A percentile compares a stretch with the other conserved stretches of the same genome.
phyloP scores from a whole-genome alignment of 73 alveolate species.

The Stentor coeruleus region DNA sequence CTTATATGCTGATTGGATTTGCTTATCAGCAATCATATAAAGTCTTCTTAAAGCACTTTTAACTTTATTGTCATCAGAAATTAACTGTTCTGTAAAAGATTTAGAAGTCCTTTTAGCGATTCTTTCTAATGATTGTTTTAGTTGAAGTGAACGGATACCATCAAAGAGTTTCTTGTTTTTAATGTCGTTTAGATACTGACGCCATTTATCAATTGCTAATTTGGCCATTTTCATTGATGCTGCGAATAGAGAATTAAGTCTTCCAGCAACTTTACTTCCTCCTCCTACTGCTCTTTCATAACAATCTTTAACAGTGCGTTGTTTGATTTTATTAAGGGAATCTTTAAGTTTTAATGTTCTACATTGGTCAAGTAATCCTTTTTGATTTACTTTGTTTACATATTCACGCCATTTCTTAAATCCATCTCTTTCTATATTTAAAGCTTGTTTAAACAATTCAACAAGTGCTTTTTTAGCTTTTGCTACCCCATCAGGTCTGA shows the following conservation, averaged over 20 bases:
- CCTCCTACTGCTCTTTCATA: constrained; percentile 1
- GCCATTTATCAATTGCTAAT: background rate
- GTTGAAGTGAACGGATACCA: background rate
- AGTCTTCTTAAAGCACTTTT: background rate
- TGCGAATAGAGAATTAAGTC: background rate
- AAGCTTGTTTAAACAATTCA: background rate
- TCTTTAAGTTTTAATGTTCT: background rate
- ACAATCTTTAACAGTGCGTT: background rate
- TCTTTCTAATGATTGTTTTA: background rate
- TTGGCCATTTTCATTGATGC: background rate
- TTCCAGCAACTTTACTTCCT: background rate
- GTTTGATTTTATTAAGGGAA: background rate
- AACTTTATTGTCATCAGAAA: background rate
- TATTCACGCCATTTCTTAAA: background rate
- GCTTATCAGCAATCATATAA: background rate
- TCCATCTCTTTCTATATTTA: background rate
- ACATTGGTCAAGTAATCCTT: background rate
- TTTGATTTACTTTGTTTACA: background rate
- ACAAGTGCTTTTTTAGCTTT: background rate
- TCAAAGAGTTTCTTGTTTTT: background rate
- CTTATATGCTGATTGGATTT: background rate
- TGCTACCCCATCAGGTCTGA: background rate
- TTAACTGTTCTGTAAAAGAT: background rate
- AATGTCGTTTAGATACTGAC: background rate
- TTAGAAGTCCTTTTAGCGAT: background rate